Base-by-base conservation (phyloP, 192 early-diverging fungal species). In the Coemansia sp. region DNA sequence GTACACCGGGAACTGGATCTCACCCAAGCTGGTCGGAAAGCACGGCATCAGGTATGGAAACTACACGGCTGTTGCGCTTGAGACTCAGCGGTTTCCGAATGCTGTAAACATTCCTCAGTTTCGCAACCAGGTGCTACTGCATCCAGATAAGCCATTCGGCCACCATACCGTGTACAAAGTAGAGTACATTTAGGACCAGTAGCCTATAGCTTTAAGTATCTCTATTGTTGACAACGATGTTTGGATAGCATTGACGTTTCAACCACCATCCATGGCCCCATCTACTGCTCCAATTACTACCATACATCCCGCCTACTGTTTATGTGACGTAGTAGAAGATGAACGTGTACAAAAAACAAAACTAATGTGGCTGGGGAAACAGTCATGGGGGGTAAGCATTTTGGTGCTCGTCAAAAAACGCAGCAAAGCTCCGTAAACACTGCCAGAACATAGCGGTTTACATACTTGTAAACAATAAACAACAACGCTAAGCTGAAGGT, bases 1-100 rank as follows among this genome's bases (percentile, higher is more conserved):
- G 50, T 96, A 96, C 64, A 91, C 92, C 15, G 92, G 87, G 33
- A 91, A 93, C 62, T 90, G 77, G 63, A 74, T 92, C 38, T 78
- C 85, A 4, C 67, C 73, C 29, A 50, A 69, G 7, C 55, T 83
- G 17, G 70, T 80, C 17, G 82, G 71, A 15, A 86, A 82, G 45
- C 59, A 79, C 52, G 61, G 79, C 5, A 77, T 53, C 1, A 30
- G 50, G 0, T 85, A 85, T 62, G 84, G 74, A 1, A 67, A 70
- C 25, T 82, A 90, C 52, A 66, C 87, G 25, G 92, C 83, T 0
- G 83, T 95, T 42, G 91, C 90, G 60, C 73, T 91, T 6, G 89
- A 91, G 54, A 71, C 86, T 11, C 80, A 82, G 36, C 70, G 74
- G 17, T 83, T 84, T 34, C 80, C 86, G 17, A 84, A 91, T 69